Base-by-base conservation (phyloP, 768 basidiomycete genomes). In the Boletellus emodensis region DNA sequence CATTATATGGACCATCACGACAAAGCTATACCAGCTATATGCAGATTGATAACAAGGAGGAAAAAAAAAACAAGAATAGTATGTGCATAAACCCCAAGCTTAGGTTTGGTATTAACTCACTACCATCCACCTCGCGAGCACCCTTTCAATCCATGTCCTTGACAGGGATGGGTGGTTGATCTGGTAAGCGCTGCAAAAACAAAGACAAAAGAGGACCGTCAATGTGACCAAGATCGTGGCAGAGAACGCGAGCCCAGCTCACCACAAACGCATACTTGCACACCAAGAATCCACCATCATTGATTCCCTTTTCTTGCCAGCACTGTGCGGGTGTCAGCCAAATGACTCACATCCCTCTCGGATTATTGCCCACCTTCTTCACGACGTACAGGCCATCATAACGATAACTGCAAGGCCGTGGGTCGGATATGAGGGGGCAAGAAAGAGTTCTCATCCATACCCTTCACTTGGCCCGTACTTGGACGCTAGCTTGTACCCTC, bases 351-450 rank as follows among this genome's bases (percentile, higher is more conserved):
- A n/a, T 32, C 30, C 15, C 43, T 17, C 4, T 0, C 1, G 7
- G 18, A 18, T 10, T 3, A 8, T 28, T 26, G 38, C 71, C 43
- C 53, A 80, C 88, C 73, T 83, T 83, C 67, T 86, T 86, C 14
- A 92, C 86, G 2, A 61, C 71, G 62, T 95, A 96, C 11, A 96
- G 73, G 1, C 94, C 94, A 58, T 95, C 93, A 61, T 96, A 96
- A 9, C 92, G 83, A 63, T 94, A 96, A 22, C 89, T 88, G 46
- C 7, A 49, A 20, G 22, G 22, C 24, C 12, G 10, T 12, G 24
- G 24, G 26, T 53, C 0, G 42, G 32, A 22, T 22, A 47, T 33
- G 18, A 33, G 20, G 33, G 10, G 40, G n/a, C 12, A 24, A 43
- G 20, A 20, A 38, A 11, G 15, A 9, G 10, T 2, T 53, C 12